Conservation (phyloP, 192 early-diverging fungal species). For the Haplosporangium gracile region DNA sequence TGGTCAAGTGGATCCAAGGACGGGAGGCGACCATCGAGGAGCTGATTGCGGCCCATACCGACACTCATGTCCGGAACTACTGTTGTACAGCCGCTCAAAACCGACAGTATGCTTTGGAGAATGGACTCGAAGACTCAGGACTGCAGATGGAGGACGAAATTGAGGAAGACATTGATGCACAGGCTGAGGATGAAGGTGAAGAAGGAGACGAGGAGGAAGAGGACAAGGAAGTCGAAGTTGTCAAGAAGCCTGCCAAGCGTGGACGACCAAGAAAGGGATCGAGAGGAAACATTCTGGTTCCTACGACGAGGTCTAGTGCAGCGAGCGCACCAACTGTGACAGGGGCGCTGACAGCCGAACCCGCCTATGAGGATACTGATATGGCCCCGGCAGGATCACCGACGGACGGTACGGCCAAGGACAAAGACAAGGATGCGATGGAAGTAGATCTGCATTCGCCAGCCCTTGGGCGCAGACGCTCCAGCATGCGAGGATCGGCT, state of each 20-base stretch:
- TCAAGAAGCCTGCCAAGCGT: conserved; percentile 12
- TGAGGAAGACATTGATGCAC: conserved; percentile 23
- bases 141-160: conserved; percentile 34
- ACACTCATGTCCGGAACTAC: conserved; percentile 65
- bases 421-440: conserved; percentile 30
- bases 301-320: conserved; percentile 7
- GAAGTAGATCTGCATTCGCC: conserved; percentile 53
- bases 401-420: neutral
- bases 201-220: conserved; percentile 22
- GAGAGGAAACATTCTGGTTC: conserved; percentile 35
- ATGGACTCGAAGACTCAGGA: conserved; percentile 28
- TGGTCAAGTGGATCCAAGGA: conserved; percentile 61
- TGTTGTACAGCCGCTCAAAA: conserved; percentile 52
- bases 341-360: neutral
- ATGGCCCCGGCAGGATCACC: conserved; percentile 19
- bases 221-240: neutral
- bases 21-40: conserved; percentile 63
- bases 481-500: conserved; percentile 52
- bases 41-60: conserved; percentile 60
- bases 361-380: conserved; percentile 17
- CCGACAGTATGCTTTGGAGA: conserved; percentile 33
- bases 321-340: conserved; percentile 12
- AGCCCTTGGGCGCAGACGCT: conserved; percentile 40
- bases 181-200: conserved; percentile 10
- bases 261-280: conserved; percentile 33